Base-by-base conservation (phyloP, 1,284 basidiomycete species). In the Phylloboletellus chloephorus region DNA sequence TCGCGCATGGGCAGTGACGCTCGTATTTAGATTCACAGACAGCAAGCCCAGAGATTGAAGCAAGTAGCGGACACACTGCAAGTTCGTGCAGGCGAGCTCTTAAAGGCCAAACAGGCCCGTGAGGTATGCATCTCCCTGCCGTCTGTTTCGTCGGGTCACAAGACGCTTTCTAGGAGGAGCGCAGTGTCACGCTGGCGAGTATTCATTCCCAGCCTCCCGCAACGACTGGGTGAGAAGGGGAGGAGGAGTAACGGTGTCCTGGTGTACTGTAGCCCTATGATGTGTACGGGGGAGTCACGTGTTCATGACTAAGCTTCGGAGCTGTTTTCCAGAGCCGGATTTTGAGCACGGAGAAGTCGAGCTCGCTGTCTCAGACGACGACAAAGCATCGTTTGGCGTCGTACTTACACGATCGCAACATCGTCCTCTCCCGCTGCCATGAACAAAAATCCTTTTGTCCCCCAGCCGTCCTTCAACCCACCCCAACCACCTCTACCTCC, bases 361-460 rank as follows among this genome's bases (percentile, higher is more conserved):
- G 58, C 41, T 53, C 56, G 31, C 37, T 43, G 50, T 42, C 37
- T 52, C 50, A 44, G 29, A 56, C 52, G 52, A 53, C 58, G 47
- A 45, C 48, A 12, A 56, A 23, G 15, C 39, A 38, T 34, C 31
- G 21, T 24, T 40, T 26, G 38, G 8, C 41, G 43, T 47, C 37
- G 47, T 37, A 40, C 31, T 10, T 3, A 39, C 21, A 25, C 37
- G 48, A 56, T 56, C 16, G 3, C 25, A 26, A 37, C 39, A 52
- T 54, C 47, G 25, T 23, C 15, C 8, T 21, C 13, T 16, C 19
- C 35, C 23, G n/a, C 31, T 11, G 41, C 40, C 32, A 82, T 87
- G 84, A 81, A 87, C 67, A 87, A 86, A 67, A 87, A 87, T 61
- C 84, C 83, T 1, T 87, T 87, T 52, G 70, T 79, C 46, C 79